A percentile compares a stretch with the other conserved stretches of the same genome.
phyloP scores from a whole-genome alignment of 352 stramenopile genomes.

The Pythium dissotocum region DNA sequence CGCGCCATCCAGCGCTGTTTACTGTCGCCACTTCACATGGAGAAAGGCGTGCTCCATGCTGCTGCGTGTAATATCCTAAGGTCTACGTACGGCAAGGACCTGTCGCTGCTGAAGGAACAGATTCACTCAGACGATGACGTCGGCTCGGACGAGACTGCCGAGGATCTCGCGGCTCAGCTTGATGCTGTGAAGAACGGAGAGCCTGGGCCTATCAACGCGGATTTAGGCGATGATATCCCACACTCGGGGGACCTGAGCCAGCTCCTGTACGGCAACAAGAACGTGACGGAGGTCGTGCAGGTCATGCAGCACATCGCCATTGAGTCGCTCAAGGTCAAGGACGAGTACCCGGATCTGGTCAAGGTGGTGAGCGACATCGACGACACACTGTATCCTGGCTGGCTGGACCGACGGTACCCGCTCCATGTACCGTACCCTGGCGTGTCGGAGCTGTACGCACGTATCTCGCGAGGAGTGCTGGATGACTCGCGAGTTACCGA shows the following conservation, averaged over 20 bases:
- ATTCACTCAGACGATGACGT: conserved; percentile 70
- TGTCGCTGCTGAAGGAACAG: conserved; percentile 80
- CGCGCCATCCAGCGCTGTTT: conserved; percentile 78
- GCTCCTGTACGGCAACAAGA: conserved; percentile 77
- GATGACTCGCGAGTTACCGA: conserved; percentile 24
- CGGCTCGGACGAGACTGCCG: conserved; percentile 29
- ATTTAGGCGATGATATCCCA: conserved; percentile 36
- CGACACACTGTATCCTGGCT: conserved; percentile 80
- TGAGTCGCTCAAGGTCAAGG: conserved; percentile 69
- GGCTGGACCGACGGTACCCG: conserved; percentile 72
- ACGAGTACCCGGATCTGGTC: conserved; percentile 54
- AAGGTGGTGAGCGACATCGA: conserved; percentile 90
- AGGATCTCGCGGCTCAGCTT: conserved; percentile 25
- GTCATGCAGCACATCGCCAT: conserved; percentile 86
- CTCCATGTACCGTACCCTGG: conserved; percentile 80
- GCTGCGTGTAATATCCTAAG: conserved; percentile 72
- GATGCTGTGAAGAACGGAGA: conserved; percentile 9
- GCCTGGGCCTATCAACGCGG: conserved; percentile 8
- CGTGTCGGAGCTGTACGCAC: conserved; percentile 67
- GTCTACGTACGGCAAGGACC: conserved; percentile 63
- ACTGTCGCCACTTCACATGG: conserved; percentile 62
- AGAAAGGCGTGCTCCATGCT: conserved; percentile 66
- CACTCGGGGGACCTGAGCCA: conserved; percentile 78
- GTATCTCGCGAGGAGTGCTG: conserved; percentile 57
- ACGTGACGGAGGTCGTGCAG: conserved; percentile 75